Evolutionary conservation across 108 stramenopile genomes (phyloP).

Genomic region (Pseudonitzschia pungens): DNA sequence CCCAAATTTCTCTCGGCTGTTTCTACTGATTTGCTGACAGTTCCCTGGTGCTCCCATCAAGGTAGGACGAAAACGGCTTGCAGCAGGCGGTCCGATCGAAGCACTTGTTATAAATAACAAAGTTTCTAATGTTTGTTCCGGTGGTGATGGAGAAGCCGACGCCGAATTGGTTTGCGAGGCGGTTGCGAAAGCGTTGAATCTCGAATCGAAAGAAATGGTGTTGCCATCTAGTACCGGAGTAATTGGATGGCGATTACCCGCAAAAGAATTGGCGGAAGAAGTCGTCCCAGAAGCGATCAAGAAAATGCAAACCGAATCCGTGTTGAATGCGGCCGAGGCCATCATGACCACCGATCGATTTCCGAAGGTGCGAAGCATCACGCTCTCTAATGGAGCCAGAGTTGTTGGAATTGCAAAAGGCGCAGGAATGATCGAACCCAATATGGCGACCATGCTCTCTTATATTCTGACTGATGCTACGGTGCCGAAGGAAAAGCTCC

Average conservation of each 20-base stretch:
- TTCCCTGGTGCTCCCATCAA: constrained; percentile 94
- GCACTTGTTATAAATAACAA: constrained; percentile 96
- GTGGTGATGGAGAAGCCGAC: constrained; percentile 85
- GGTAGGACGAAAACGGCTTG: constrained; percentile 81
- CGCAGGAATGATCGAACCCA: constrained; percentile 99
- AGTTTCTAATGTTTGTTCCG: constrained; percentile 94
- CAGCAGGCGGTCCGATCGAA: constrained; percentile 75
- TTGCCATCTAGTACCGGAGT: constrained; percentile 94
- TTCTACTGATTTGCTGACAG: constrained; percentile 23
- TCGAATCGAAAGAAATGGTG: constrained; percentile 70
- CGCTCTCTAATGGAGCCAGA: constrained; percentile 75
- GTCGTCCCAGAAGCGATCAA: constrained; percentile 76
- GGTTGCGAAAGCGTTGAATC: constrained; percentile 72
- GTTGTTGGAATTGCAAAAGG: constrained; percentile 93
- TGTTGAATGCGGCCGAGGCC: constrained; percentile 80
- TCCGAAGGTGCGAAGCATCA: constrained; percentile 79
- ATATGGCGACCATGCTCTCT: constrained; percentile 96
- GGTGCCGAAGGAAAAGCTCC: constrained; percentile 65
- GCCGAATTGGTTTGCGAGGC: constrained; percentile 86
- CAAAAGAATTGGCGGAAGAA: constrained; percentile 78
- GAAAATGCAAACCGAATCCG: constrained; percentile 74
- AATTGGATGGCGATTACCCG: constrained; percentile 97
- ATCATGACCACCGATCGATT: constrained; percentile 90
- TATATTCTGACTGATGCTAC: constrained; percentile 94
- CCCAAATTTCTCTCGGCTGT: neutral